Evolutionary conservation across 495 filamentous ascomycete genomes (phyloP).

Genomic region (Penicillium subrubescens): DNA sequence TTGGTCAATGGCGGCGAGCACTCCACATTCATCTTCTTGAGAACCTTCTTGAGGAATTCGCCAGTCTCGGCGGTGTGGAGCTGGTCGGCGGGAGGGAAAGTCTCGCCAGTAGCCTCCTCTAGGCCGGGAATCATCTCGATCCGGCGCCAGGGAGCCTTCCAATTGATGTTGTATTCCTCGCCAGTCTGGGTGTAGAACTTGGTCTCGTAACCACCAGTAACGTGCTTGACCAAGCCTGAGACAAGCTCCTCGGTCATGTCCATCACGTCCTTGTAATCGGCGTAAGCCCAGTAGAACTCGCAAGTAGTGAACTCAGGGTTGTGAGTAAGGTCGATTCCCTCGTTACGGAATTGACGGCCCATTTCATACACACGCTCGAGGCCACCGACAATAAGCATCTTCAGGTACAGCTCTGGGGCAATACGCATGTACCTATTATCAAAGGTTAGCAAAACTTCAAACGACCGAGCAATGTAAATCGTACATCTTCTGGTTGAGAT

Average conservation of each 20-base stretch:
- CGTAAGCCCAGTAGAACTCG: constrained; percentile 96
- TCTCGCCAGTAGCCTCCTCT: constrained; percentile 86
- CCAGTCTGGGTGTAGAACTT: constrained; percentile 80
- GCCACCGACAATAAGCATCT: constrained; percentile 93
- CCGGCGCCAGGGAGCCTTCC: constrained; percentile 90
- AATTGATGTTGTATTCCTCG: constrained; percentile 87
- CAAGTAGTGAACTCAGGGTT: constrained; percentile 98
- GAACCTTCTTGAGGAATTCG: constrained; percentile 78
- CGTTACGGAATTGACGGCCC: constrained; percentile 90
- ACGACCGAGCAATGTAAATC: neutral
- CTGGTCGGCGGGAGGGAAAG: constrained; percentile 86
- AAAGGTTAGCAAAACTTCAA: neutral
- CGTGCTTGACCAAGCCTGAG: constrained; percentile 84
- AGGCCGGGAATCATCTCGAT: constrained; percentile 97
- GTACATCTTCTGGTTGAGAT: constrained; percentile 65
- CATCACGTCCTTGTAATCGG: constrained; percentile 93
- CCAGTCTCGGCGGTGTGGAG: constrained; percentile 87
- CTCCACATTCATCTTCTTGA: constrained; percentile 88
- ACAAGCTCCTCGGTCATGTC: constrained; percentile 92
- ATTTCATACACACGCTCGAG: constrained; percentile 92
- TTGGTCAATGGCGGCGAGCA: constrained; percentile 91
- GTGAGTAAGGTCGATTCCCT: constrained; percentile 94
- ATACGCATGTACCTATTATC: constrained; percentile 84
- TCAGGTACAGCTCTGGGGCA: constrained; percentile 93
- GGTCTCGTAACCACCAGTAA: constrained; percentile 84